These are phyloP conservation scores for Capsicum baccatum DNA, from an alignment of 257 asterid genomes.

Conservation along the genomic window DNA sequence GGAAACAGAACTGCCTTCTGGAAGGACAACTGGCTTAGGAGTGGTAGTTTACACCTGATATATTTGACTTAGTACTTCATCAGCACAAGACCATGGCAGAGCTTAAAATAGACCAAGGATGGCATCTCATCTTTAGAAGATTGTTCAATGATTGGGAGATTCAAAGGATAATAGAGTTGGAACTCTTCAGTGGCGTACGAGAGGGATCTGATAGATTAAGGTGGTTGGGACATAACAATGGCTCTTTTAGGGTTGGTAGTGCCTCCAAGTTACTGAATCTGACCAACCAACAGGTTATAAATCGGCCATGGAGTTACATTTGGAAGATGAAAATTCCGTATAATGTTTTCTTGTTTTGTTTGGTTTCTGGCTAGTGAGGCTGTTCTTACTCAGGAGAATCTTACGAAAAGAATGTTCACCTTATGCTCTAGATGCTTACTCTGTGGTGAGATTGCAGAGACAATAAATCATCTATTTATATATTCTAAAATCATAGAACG, in stretches of 20 bases:
- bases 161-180: background rate
- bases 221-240: background rate
- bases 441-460: background rate
- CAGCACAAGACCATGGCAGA: background rate
- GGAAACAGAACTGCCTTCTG: background rate
- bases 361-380: background rate
- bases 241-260: conserved; percentile 15
- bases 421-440: background rate
- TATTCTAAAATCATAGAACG: background rate
- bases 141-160: background rate
- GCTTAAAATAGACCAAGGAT: background rate
- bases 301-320: background rate
- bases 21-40: background rate
- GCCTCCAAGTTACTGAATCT: background rate
- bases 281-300: background rate
- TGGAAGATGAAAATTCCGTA: background rate
- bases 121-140: background rate
- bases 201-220: background rate
- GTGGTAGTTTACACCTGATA: background rate
- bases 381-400: background rate
- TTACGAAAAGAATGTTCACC: background rate
- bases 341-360: background rate
- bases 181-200: background rate
- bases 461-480: background rate
- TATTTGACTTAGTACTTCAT: conserved; percentile 10